Evolutionary conservation across 2,329 filamentous ascomycete species (phyloP).

Genomic region (Fusarium sterilihyphosum): DNA sequence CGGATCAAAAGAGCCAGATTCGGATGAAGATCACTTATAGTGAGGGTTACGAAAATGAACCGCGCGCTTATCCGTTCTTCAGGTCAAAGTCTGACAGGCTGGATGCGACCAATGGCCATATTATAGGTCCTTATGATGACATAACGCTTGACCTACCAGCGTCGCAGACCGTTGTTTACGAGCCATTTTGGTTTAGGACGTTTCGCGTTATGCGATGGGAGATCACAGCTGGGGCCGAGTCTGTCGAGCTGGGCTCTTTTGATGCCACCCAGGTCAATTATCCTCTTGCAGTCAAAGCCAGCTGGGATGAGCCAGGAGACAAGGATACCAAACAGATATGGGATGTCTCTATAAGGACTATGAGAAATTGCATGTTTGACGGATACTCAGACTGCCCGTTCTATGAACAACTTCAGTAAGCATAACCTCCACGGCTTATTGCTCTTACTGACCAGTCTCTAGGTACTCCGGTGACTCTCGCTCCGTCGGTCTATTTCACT

Average conservation of each 20-base stretch:
- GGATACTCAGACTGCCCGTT: background rate
- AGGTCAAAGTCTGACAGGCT: background rate
- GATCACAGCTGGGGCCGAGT: background rate
- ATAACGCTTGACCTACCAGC: background rate
- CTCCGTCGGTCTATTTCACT: background rate
- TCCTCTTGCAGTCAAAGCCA: background rate
- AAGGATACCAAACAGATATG: background rate
- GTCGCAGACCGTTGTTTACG: background rate
- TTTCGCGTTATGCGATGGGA: background rate
- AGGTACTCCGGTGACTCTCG: background rate
- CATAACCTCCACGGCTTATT: fast-evolving
- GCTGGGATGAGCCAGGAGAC: background rate
- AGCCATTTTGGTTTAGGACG: background rate
- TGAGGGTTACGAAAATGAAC: background rate
- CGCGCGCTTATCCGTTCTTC: background rate
- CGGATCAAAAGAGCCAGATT: background rate
- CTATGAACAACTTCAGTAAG: conserved; percentile 1
- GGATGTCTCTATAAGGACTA: background rate
- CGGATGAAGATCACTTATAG: background rate
- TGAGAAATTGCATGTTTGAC: conserved; percentile 3
- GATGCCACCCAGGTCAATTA: background rate
- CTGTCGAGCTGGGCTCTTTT: background rate
- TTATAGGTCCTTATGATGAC: background rate
- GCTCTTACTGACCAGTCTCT: background rate
- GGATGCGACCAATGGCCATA: background rate